phyloP scores from a whole-genome alignment of 352 stramenopile genomes.

The Aphanomyces astaci region DNA sequence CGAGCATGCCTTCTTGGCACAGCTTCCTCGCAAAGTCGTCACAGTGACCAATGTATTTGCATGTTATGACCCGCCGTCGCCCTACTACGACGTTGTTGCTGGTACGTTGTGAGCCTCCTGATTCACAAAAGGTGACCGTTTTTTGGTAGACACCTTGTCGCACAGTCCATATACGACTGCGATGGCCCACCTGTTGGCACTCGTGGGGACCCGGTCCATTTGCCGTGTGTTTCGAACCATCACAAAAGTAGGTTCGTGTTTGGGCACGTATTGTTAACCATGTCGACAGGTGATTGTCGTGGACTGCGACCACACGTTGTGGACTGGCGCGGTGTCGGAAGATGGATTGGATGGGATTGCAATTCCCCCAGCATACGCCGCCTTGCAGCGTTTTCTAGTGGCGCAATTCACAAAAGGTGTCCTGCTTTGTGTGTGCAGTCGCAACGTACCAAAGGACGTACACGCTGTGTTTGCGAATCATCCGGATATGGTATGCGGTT shows the following conservation, averaged over 20 bases:
- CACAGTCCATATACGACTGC: constrained; percentile 57
- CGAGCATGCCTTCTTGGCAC: constrained; percentile 23
- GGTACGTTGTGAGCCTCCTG: constrained; percentile 28
- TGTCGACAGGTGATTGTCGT: constrained; percentile 66
- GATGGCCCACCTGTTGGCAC: constrained; percentile 48
- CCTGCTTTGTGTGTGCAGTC: constrained; percentile 59
- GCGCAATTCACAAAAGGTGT: constrained; percentile 38
- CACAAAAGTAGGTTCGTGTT: constrained; percentile 13
- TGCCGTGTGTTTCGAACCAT: constrained; percentile 33
- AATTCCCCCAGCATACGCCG: constrained; percentile 36
- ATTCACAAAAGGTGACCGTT: background rate
- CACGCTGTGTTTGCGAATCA: constrained; percentile 38
- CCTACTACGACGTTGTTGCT: constrained; percentile 39
- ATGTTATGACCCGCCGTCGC: constrained; percentile 22
- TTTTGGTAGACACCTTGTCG: constrained; percentile 17
- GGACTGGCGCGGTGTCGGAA: constrained; percentile 55
- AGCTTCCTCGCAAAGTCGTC: constrained; percentile 30
- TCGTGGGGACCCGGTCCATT: constrained; percentile 43
- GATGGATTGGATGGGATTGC: constrained; percentile 34
- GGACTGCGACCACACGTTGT: constrained; percentile 73
- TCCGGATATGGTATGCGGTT: background rate
- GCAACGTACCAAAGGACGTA: constrained; percentile 56
- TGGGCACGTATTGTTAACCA: background rate
- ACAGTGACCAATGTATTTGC: constrained; percentile 31
- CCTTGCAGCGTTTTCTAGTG: constrained; percentile 54